A percentile compares a stretch with the other conserved stretches of the same genome.
These are phyloP conservation scores for Ceratocystiopsis brevicomis DNA, from an alignment of 2,329 filamentous ascomycete genomes.

Conservation along the genomic window DNA sequence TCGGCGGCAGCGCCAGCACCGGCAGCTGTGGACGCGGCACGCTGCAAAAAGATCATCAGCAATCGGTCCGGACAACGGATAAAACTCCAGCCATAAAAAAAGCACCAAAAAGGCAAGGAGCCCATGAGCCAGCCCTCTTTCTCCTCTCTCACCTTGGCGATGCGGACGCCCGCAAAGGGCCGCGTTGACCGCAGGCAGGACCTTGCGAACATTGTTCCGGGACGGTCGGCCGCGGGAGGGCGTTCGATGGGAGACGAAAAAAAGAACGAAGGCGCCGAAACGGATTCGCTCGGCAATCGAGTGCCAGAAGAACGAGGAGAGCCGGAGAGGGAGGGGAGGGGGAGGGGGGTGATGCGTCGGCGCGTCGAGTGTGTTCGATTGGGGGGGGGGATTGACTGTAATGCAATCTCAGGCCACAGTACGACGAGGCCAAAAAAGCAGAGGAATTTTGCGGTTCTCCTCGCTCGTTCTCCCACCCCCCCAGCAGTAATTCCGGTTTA, in stretches of 20 bases:
- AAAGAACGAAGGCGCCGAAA: too few species aligned
- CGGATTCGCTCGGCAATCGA: too few species aligned
- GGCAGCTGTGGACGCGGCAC: constrained; percentile 53
- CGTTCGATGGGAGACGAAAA: constrained; percentile 11
- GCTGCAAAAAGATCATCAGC: constrained; percentile 21
- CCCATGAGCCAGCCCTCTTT: not conserved
- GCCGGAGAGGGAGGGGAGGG: constrained; percentile 9
- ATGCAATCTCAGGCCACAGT: not conserved
- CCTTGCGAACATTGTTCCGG: constrained; percentile 62
- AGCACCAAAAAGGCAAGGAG: not conserved
- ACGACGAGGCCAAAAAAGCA: not conserved
- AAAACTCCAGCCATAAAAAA: not conserved
- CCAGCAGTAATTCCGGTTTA: constrained; percentile 10
- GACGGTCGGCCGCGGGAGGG: constrained; percentile 27
- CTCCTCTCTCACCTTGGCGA: constrained; percentile 41
- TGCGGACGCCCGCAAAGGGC: constrained; percentile 56
- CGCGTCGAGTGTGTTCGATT: too few species aligned
- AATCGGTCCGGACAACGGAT: constrained; percentile 11
- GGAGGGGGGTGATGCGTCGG: not conserved
- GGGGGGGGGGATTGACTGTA: not conserved
- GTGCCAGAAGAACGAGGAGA: not conserved
- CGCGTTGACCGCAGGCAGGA: constrained; percentile 78
- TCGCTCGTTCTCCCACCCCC: too few species aligned
- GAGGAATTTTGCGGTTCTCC: not conserved
- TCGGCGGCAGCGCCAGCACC: constrained; percentile 41